Conservation (phyloP, 1,284 basidiomycete genomes). For the Rhodotorula glutinis region DNA sequence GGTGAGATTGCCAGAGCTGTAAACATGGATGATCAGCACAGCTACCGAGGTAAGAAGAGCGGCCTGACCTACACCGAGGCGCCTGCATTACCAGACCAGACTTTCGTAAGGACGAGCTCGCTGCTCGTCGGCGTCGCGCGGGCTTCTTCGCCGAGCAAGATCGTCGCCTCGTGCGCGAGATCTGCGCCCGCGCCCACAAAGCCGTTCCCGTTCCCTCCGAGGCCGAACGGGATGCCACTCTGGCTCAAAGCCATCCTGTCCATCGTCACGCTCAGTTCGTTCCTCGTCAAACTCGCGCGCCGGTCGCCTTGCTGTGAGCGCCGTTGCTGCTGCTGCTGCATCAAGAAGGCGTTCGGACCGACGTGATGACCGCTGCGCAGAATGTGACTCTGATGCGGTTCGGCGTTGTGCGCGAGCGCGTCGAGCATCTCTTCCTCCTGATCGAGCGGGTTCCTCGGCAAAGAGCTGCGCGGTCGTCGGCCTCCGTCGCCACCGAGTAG, state of each 20-base stretch:
- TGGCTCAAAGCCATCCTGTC: constrained; percentile 60
- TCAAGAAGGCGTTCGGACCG: neutral
- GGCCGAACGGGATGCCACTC: constrained; percentile 12
- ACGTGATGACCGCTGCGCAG: neutral
- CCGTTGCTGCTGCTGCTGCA: neutral
- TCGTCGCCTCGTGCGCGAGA: constrained; percentile 57
- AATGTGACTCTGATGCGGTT: neutral
- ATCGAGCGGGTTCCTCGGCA: neutral
- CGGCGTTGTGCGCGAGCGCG: neutral
- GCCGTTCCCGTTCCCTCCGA: neutral
- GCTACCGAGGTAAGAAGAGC: neutral
- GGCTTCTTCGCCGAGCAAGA: constrained; percentile 48
- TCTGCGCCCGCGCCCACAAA: constrained; percentile 42
- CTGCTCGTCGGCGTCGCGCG: constrained; percentile 32
- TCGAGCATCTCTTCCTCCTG: neutral
- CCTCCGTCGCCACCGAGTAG: neutral
- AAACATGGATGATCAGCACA: neutral
- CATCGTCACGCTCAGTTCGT: constrained; percentile 61
- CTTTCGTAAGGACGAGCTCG: constrained; percentile 46
- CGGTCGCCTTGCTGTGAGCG: constrained; percentile 13
- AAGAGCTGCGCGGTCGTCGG: neutral
- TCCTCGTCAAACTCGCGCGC: constrained; percentile 45
- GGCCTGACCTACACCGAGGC: constrained; percentile 43
- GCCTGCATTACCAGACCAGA: constrained; percentile 37
- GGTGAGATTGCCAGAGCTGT: constrained; percentile 14